A percentile compares a stretch with the other conserved stretches of the same genome.
phyloP scores from a whole-genome alignment of 2,329 filamentous ascomycete species.

The Pseudogymnoascus sp. region DNA sequence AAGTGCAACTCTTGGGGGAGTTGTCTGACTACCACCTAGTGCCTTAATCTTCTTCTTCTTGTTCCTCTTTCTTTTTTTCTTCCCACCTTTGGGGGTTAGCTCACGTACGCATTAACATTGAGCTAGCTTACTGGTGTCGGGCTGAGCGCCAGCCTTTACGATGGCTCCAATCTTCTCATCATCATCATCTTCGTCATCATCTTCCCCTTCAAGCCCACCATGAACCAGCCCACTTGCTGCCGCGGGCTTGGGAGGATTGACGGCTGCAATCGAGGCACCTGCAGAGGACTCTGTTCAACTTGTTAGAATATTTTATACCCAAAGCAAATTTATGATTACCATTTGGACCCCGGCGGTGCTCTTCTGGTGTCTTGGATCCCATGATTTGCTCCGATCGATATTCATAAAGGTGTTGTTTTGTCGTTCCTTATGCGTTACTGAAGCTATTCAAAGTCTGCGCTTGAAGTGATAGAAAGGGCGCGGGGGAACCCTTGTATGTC shows the following conservation, averaged over 20 bases:
- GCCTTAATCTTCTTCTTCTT: constrained; percentile 62
- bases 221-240: background rate
- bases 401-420: background rate
- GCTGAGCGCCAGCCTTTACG: background rate
- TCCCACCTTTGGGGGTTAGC: constrained; percentile 30
- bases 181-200: constrained; percentile 23
- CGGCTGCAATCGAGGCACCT: background rate
- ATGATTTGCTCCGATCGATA: background rate
- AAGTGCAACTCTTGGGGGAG: constrained; percentile 65
- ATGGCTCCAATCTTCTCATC: background rate
- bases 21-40: constrained; percentile 53
- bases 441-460: background rate
- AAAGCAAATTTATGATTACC: background rate
- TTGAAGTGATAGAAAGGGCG: background rate
- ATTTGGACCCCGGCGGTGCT: constrained; percentile 2
- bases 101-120: constrained; percentile 35
- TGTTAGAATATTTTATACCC: background rate
- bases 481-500: background rate
- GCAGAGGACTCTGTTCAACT: background rate
- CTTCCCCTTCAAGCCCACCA: background rate
- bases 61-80: constrained; percentile 75
- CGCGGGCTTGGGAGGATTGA: constrained; percentile 1
- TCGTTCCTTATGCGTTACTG: background rate
- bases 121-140: constrained; percentile 10
- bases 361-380: constrained; percentile 3